These are phyloP conservation scores for Mycena citricolor DNA, from an alignment of 1,284 basidiomycete genomes.

Conservation along the genomic window DNA sequence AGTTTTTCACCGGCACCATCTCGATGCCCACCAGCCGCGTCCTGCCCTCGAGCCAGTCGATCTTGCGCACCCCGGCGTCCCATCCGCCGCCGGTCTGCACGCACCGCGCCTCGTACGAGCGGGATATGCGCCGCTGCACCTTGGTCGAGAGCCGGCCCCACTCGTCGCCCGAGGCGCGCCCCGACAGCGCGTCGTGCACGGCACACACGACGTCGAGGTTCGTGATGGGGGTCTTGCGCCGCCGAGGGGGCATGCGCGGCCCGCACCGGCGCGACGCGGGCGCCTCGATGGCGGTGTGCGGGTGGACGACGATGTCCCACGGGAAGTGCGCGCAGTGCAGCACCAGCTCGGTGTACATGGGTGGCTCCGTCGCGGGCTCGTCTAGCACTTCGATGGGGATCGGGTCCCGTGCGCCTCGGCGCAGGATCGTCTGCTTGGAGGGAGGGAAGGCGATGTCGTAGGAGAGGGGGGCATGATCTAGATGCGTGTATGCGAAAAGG, in stretches of 20 bases:
- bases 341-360: conserved; percentile 47
- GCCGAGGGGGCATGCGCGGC: conserved; percentile 14
- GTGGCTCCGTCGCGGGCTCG: conserved; percentile 66
- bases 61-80: conserved; percentile 62
- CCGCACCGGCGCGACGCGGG: conserved; percentile 22
- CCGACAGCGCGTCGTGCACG: conserved; percentile 53
- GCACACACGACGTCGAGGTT: conserved; percentile 65
- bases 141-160: conserved; percentile 59
- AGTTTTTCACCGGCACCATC: conserved; percentile 1
- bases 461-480: conserved; percentile 56
- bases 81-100: conserved; percentile 60
- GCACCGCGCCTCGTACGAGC: conserved; percentile 64
- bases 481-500: conserved; percentile 52
- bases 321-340: conserved; percentile 60
- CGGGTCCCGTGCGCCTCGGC: conserved; percentile 50
- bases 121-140: conserved; percentile 55
- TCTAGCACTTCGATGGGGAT: conserved; percentile 58
- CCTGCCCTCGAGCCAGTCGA: conserved; percentile 67
- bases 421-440: conserved; percentile 55
- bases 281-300: conserved; percentile 26
- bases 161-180: conserved; percentile 60
- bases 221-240: conserved; percentile 41
- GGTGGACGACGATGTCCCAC: conserved; percentile 55
- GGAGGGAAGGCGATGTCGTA: conserved; percentile 63
- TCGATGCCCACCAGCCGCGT: conserved; percentile 56